These are phyloP conservation scores for Piromyces sp. DNA, from an alignment of 192 early-diverging fungal species.

Conservation along the genomic window DNA sequence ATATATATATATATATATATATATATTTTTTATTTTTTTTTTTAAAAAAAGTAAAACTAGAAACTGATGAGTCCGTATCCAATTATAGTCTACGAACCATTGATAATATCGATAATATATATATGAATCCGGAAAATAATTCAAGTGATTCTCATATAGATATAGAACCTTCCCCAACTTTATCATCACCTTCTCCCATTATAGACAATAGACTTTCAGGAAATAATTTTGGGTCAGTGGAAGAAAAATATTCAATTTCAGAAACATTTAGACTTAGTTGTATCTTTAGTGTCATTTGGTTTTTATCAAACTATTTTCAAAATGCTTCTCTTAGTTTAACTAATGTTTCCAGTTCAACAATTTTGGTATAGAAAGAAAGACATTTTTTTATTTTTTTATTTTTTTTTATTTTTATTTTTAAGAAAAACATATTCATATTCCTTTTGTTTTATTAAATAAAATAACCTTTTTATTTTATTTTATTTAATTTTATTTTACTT, in stretches of 20 bases:
- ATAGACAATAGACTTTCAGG: not conserved
- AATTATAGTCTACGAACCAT: not conserved
- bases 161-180: not conserved
- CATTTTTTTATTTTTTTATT: no score
- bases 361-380: not conserved
- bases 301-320: not conserved
- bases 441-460: no score
- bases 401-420: not conserved
- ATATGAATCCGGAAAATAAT: not conserved
- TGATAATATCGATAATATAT: not conserved
- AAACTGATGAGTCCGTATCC: not conserved
- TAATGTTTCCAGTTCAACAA: not conserved
- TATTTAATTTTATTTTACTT: no score
- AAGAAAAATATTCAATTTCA: not conserved
- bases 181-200: not conserved
- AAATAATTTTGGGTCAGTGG: not conserved
- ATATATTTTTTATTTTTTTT: no score
- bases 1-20: no score
- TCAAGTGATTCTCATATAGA: not conserved
- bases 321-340: not conserved
- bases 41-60: not conserved
- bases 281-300: not conserved
- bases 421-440: not conserved
- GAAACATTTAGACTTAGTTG: not conserved
- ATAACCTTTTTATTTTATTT: no score